Base-by-base conservation (phyloP, 805 yeast genomes). In the Ogataea methanolica region DNA sequence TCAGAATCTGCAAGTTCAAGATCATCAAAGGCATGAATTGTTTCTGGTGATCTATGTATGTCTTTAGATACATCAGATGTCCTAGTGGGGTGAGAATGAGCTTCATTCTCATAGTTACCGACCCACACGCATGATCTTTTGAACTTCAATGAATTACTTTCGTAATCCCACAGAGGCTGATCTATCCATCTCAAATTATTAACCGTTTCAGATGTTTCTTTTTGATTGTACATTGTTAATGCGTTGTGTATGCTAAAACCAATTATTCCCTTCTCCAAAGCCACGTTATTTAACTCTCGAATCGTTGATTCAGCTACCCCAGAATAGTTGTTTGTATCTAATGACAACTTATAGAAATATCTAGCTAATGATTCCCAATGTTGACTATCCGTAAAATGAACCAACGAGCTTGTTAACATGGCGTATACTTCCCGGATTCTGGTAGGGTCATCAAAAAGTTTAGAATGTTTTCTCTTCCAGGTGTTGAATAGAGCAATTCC, bases 1-100 rank as follows among this genome's bases (percentile, higher is more conserved):
- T 88, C 73, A 21, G 94, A 94, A 2, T 95, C 96, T 4, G 81
- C 70, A 43, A 94, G 76, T 36, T 77, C 68, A 68, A 94, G 98
- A 12, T 97, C 78, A 68, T 91, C 96, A 57, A 94, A 70, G 59
- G 87, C 84, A 23, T 23, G 29, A 23, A 23, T 23, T 23, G 7
- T 8, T 23, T 23, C 29, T 23, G 7, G 29, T 23, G 9, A 23
- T 23, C 6, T 6, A 8, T 7, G 29, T 4, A 8, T 23, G 29
- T 23, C 29, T 23, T 23, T 8, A 8, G 5, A 23, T 23, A 23
- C 29, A 23, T 4, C 29, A 23, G 29, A 23, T 5, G 9, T 23
- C 6, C 29, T 8, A 23, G 29, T 8, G 2, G 4, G 29, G 29
- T 23, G 9, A 8, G 5, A 23, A 23, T 23, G 9, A 23, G 9